These are phyloP conservation scores for Neofusicoccum umdonicola DNA, from an alignment of 2,329 filamentous ascomycete species.

Conservation along the genomic window DNA sequence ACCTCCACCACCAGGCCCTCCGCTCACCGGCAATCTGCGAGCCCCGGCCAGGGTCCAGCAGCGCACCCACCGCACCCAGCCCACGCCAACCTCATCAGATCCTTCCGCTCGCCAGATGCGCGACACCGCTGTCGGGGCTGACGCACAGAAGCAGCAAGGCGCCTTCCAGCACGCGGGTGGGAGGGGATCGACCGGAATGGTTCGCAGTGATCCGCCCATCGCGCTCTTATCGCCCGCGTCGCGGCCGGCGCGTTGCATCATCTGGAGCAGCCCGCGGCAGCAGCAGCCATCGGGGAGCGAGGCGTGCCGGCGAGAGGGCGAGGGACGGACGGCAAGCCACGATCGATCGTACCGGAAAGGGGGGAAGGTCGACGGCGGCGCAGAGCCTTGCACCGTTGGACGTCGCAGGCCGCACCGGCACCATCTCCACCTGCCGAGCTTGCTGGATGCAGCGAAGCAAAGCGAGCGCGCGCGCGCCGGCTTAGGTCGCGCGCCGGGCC, in stretches of 20 bases:
- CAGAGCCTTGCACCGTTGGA: neutral
- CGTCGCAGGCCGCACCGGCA: neutral
- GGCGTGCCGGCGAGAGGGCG: too few relatives aligned
- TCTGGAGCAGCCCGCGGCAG: neutral
- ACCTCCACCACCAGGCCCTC: neutral
- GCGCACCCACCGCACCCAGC: slow-evolving; percentile 1
- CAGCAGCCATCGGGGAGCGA: neutral
- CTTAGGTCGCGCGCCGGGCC: too few relatives aligned
- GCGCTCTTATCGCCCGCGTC: neutral
- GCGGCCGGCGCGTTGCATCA: neutral
- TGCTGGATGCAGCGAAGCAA: neutral
- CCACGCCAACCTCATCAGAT: slow-evolving; percentile 11
- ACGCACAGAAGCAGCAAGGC: slow-evolving; percentile 11
- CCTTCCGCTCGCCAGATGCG: slow-evolving; percentile 8
- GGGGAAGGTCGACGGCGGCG: neutral
- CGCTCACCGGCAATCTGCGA: slow-evolving; percentile 8
- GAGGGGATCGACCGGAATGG: slow-evolving; percentile 11
- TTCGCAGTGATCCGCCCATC: slow-evolving; percentile 4
- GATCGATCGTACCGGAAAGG: neutral
- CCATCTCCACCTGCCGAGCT: slow-evolving; percentile 9
- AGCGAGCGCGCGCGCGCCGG: neutral
- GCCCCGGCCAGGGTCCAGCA: slow-evolving; percentile 5
- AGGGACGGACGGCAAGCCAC: neutral
- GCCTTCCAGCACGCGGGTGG: neutral
- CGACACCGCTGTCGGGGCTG: slow-evolving; percentile 7